Evolutionary conservation across 805 yeast species (phyloP).

Genomic region (Myxozyma lipomycoides): DNA sequence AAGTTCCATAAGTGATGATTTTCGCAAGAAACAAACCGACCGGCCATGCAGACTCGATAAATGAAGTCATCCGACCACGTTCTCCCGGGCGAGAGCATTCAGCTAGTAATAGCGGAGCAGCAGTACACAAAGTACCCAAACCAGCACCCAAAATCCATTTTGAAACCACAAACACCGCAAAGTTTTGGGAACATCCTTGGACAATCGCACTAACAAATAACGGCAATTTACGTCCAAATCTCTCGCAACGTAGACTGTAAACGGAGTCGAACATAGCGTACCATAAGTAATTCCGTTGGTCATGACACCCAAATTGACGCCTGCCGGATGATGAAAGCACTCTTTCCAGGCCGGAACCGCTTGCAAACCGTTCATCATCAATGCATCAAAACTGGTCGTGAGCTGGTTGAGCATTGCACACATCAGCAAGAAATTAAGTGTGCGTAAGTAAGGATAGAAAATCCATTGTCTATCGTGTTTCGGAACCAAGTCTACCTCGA

Average conservation of each 20-base stretch:
- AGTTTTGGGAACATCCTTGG: conserved; percentile 10
- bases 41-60: conserved; percentile 8
- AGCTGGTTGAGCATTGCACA: conserved; percentile 47
- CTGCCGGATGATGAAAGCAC: conserved; percentile 42
- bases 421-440: conserved; percentile 41
- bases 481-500: conserved; percentile 18
- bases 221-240: conserved; percentile 41
- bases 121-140: neutral
- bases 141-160: conserved; percentile 17
- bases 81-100: conserved; percentile 18
- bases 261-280: conserved; percentile 26
- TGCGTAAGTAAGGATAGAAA: conserved; percentile 40
- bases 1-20: conserved; percentile 49
- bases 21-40: conserved; percentile 51
- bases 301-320: conserved; percentile 41
- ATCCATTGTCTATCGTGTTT: conserved; percentile 38
- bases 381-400: conserved; percentile 49
- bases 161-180: conserved; percentile 15
- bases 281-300: conserved; percentile 46
- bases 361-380: conserved; percentile 51
- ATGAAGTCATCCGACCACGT: conserved; percentile 9
- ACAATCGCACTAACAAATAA: conserved; percentile 8
- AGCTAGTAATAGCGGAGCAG: conserved; percentile 8
- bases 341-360: conserved; percentile 43
- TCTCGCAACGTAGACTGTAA: conserved; percentile 39